A percentile compares a stretch with the other conserved stretches of the same genome.
phyloP scores from a whole-genome alignment of 2,329 filamentous ascomycete species.

The Chrysosporium queenslandicum region DNA sequence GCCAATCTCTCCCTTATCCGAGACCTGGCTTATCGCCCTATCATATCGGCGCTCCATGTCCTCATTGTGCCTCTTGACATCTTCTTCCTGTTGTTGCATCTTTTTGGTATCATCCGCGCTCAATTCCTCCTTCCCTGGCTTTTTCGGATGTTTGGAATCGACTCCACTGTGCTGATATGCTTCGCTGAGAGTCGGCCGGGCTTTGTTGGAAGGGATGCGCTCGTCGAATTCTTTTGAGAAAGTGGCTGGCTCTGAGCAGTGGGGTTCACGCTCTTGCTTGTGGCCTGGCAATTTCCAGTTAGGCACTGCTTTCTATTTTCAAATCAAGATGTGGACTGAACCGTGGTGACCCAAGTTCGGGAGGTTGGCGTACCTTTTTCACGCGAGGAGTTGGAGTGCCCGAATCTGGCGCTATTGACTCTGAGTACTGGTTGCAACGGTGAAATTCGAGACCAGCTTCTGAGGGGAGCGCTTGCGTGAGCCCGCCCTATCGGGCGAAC shows the following conservation, averaged over 20 bases:
- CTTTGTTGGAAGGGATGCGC: slow-evolving; percentile 17
- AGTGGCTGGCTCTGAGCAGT: slow-evolving; percentile 12
- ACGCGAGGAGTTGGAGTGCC: background rate
- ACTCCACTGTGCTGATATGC: slow-evolving; percentile 17
- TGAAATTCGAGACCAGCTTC: background rate
- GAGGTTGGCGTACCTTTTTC: background rate
- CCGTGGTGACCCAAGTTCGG: too few species aligned
- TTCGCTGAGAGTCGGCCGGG: slow-evolving; percentile 16
- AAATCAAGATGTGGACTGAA: background rate
- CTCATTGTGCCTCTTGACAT: slow-evolving; percentile 18
- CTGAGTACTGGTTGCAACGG: background rate
- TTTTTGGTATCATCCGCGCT: slow-evolving; percentile 13
- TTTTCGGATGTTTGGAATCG: slow-evolving; percentile 15
- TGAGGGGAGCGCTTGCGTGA: background rate
- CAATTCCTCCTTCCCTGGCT: slow-evolving; percentile 14
- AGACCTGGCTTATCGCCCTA: slow-evolving; percentile 14
- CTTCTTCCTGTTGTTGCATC: slow-evolving; percentile 9
- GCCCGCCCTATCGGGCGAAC: background rate
- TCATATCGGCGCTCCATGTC: slow-evolving; percentile 17
- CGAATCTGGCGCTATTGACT: background rate
- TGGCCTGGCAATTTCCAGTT: too few species aligned
- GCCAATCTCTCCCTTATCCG: slow-evolving; percentile 11
- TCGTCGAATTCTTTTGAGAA: slow-evolving; percentile 17
- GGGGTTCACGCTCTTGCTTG: slow-evolving; percentile 10
- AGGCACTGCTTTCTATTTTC: too few species aligned